Percentiles rank a stretch among this genome's conserved stretches.
Conservation (phyloP, 768 basidiomycete genomes). For the Clitopilus hobsonii region DNA sequence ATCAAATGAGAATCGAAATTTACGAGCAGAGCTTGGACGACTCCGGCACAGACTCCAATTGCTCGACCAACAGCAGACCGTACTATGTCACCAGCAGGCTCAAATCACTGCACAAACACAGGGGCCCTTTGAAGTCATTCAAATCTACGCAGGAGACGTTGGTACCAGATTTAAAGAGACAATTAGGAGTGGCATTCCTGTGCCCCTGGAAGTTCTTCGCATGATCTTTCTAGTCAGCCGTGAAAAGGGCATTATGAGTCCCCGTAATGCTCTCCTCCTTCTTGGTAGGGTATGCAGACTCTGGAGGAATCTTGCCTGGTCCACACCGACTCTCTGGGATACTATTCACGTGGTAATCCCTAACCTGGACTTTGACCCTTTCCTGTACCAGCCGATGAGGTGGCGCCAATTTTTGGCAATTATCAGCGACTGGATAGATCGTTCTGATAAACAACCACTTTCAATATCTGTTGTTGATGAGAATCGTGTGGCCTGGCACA, state of each 20-base stretch:
- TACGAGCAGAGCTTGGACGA: not conserved
- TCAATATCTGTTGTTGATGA: not conserved
- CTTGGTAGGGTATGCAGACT: conserved; percentile 14
- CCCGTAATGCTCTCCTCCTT: conserved; percentile 12
- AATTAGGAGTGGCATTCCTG: not conserved
- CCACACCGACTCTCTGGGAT: conserved; percentile 19
- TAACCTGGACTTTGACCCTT: not conserved
- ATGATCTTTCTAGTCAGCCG: conserved; percentile 12
- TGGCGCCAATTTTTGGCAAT: not conserved
- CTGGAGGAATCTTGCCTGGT: conserved; percentile 15
- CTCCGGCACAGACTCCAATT: not conserved
- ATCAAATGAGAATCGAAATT: not conserved
- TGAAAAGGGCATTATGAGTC: conserved; percentile 11
- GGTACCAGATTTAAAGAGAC: too few species aligned
- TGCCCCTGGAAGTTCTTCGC: conserved; percentile 1
- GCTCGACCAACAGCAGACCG: not conserved
- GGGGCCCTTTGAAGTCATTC: too few species aligned
- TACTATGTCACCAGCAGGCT: not conserved
- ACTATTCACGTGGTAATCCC: conserved; percentile 10
- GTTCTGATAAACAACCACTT: not conserved
- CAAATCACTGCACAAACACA: not conserved
- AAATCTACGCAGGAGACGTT: too few species aligned
- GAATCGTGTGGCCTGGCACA: too few species aligned
- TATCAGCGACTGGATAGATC: not conserved
- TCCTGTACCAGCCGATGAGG: not conserved